Conservation (phyloP, 345 rosid species). For the Lepidium africanum region DNA sequence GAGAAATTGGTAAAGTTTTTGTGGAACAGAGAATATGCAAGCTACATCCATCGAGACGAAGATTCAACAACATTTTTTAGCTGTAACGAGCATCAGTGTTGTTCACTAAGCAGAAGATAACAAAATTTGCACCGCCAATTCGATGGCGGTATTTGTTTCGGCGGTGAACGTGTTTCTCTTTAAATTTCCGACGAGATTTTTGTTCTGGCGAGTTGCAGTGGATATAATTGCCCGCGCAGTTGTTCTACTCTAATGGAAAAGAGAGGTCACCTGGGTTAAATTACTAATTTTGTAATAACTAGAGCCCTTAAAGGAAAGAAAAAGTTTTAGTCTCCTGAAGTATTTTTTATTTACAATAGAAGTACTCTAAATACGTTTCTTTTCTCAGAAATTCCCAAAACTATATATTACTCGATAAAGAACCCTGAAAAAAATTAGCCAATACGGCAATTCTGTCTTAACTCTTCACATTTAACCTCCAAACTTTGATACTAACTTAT, state of each 20-base stretch:
- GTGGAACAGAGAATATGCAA: conserved; percentile 40
- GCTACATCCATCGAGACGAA: conserved; percentile 42
- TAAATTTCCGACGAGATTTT: neutral
- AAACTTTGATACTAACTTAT: no score
- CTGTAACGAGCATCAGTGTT: conserved; percentile 5
- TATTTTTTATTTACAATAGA: neutral
- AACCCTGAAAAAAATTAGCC: neutral
- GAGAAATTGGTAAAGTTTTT: conserved; percentile 38
- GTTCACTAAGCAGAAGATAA: neutral
- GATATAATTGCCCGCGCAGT: conserved; percentile 21
- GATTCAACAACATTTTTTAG: conserved; percentile 49
- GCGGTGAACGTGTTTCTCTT: neutral
- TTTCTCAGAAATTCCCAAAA: neutral
- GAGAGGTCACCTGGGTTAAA: neutral
- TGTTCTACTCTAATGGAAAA: neutral
- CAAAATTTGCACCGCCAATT: neutral
- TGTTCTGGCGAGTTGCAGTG: neutral
- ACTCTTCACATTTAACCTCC: neutral
- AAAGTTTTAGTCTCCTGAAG: conserved; percentile 24
- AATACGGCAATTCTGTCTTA: neutral
- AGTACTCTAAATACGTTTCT: neutral
- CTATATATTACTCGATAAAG: neutral
- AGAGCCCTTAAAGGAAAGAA: conserved; percentile 49
- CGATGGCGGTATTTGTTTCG: neutral
- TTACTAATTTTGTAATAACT: conserved; percentile 8